Percentiles rank a stretch among this genome's conserved stretches.
phyloP scores from a whole-genome alignment of 345 rosid species.

The Salix suchowensis region DNA sequence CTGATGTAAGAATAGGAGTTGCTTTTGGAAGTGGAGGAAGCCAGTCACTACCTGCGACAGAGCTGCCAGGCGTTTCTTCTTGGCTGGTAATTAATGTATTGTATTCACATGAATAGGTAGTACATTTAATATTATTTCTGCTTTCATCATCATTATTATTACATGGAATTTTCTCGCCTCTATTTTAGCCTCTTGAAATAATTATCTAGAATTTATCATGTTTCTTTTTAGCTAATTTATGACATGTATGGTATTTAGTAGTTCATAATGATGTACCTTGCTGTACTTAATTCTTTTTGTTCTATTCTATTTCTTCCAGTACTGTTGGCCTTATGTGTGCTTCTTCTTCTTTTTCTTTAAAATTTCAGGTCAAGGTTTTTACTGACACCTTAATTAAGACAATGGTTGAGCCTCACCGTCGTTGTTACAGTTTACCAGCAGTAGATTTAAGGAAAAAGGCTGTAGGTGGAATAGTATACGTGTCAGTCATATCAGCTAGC shows the following conservation, averaged over 20 bases:
- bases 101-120: not conserved
- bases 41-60: conserved; percentile 89
- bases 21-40: conserved; percentile 98
- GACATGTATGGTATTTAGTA: not conserved
- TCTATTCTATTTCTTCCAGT: not conserved
- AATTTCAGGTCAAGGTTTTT: conserved; percentile 57
- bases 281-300: not conserved
- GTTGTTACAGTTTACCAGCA: conserved; percentile 68
- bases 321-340: not conserved
- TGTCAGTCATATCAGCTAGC: conserved; percentile 68
- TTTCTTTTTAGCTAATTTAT: not conserved
- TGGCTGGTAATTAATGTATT: conserved; percentile 63
- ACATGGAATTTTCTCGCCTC: not conserved
- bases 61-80: conserved; percentile 92
- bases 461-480: conserved; percentile 70
- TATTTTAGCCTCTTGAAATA: not conserved
- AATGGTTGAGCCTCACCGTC: conserved; percentile 92
- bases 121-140: not conserved
- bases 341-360: not conserved
- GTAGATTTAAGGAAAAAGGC: conserved; percentile 82
- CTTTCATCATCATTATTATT: not conserved
- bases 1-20: conserved; percentile 82
- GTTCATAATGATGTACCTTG: not conserved
- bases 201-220: not conserved
- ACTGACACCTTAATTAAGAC: conserved; percentile 81